Conservation (phyloP, 306 rosid species). For the Biancaea sappan region DNA sequence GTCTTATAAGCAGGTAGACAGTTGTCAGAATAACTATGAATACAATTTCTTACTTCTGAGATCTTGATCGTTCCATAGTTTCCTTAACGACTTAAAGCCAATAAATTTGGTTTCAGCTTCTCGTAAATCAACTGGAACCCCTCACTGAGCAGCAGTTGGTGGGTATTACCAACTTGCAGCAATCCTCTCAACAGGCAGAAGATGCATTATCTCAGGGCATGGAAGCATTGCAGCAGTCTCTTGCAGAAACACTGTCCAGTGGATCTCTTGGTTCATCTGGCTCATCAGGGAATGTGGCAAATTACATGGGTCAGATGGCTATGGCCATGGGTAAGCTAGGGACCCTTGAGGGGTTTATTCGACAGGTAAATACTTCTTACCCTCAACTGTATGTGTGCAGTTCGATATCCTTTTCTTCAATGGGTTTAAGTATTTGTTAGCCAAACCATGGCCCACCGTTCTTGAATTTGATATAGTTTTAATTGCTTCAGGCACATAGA, state of each 20-base stretch:
- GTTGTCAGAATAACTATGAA: not conserved
- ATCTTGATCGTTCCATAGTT: slow-evolving; percentile 3
- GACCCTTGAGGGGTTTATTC: slow-evolving; percentile 79
- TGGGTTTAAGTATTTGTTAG: not conserved
- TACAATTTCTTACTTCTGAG: not conserved
- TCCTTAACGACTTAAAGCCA: not conserved
- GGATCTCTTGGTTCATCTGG: slow-evolving; percentile 72
- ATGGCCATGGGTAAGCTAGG: slow-evolving; percentile 93
- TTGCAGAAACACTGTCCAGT: slow-evolving; percentile 70
- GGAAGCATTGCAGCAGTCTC: slow-evolving; percentile 93
- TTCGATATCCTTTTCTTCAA: not conserved
- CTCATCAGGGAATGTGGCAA: slow-evolving; percentile 78
- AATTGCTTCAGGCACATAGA: not conserved
- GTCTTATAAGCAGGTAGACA: not conserved
- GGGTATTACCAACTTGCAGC: slow-evolving; percentile 78
- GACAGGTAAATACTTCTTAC: slow-evolving; percentile 60
- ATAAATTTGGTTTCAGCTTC: slow-evolving; percentile 59
- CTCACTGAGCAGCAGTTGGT: slow-evolving; percentile 81
- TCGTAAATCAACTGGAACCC: slow-evolving; percentile 83
- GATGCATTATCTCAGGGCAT: slow-evolving; percentile 95
- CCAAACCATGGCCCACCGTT: no score
- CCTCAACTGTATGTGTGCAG: not conserved
- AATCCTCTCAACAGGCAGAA: slow-evolving; percentile 90
- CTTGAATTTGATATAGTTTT: no score
- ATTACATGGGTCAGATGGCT: slow-evolving; percentile 96